phyloP scores from a whole-genome alignment of 2,329 filamentous ascomycete species.

The Curvularia hawaiiensis region DNA sequence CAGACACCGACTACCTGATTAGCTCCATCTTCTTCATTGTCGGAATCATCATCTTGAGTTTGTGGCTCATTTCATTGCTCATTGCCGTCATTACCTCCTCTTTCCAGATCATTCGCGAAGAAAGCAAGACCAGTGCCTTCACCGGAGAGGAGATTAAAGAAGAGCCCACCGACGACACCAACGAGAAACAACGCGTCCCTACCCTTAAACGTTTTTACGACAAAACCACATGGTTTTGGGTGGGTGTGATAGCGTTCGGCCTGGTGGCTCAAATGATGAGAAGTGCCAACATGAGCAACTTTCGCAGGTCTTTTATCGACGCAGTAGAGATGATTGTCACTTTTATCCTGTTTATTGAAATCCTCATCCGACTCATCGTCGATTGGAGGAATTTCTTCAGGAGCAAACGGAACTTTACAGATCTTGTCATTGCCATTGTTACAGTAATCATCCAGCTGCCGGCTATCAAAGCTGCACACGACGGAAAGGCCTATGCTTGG shows the following conservation, averaged over 20 bases:
- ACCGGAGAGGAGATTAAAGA: constrained; percentile 68
- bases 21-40: constrained; percentile 77
- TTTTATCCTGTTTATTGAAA: constrained; percentile 78
- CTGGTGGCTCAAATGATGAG: constrained; percentile 79
- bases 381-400: constrained; percentile 83
- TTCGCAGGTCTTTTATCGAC: constrained; percentile 68
- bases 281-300: constrained; percentile 73
- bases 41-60: constrained; percentile 85
- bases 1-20: constrained; percentile 86
- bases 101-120: constrained; percentile 97
- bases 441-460: constrained; percentile 88
- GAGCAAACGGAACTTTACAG: constrained; percentile 76
- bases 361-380: constrained; percentile 74
- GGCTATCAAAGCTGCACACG: constrained; percentile 67
- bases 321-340: constrained; percentile 77
- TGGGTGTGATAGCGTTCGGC: constrained; percentile 77
- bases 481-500: constrained; percentile 77
- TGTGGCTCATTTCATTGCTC: constrained; percentile 93
- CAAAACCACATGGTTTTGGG: constrained; percentile 78
- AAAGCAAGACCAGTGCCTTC: constrained; percentile 93
- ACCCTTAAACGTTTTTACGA: constrained; percentile 74
- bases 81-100: constrained; percentile 98
- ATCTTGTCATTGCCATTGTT: constrained; percentile 77
- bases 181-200: constrained; percentile 50
- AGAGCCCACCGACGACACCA: constrained; percentile 39